Base-by-base conservation (phyloP, 805 yeast species). In the Barnettozyma siamensis region DNA sequence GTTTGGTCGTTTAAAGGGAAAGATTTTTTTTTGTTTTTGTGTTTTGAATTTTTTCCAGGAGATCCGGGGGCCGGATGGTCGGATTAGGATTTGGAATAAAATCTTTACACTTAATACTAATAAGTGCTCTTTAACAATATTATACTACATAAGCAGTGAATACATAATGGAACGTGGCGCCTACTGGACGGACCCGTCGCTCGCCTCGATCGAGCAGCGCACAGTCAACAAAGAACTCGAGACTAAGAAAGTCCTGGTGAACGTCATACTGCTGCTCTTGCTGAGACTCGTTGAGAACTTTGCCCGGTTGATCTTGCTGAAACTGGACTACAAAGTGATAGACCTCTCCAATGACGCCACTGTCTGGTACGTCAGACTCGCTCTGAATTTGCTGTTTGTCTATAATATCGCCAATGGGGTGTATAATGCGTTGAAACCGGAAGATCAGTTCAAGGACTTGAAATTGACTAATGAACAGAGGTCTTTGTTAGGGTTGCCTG, bases 141-240 rank as follows among this genome's bases (percentile, higher is more conserved):
- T n/a, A 23, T 7, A 10, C 7, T 7, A 23, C 10, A n/a, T 17
- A 11, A 19, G 13, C 7, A 20, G 12, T 20, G 2, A 30, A 28
- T 34, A 37, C 23, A 11, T 9, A 29, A 28, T 17, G 17, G 40
- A 41, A 10, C 20, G 26, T 2, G 41, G 24, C 7, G 17, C 38
- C 4, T 24, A 35, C 6, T 43, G 46, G 45, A 34, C 43, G 12
- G 37, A 33, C 9, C 48, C 51, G 11, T 45, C 44, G 7, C 38
- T 63, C 19, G 34, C 44, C 7, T 53, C 54, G 34, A 49, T 66
- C 21, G 60, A 64, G 21, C 45, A 53, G 10, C 53, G 70, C 39
- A 57, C 67, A 13, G 60, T 67, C 7, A 70, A 68, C 43, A 70
- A 67, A 46, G 75, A 70, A 48, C 51, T 60, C 8, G 67, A 65